These are phyloP conservation scores for Thalia dealbata DNA, from an alignment of 176 grass and related monocot species.

Conservation along the genomic window DNA sequence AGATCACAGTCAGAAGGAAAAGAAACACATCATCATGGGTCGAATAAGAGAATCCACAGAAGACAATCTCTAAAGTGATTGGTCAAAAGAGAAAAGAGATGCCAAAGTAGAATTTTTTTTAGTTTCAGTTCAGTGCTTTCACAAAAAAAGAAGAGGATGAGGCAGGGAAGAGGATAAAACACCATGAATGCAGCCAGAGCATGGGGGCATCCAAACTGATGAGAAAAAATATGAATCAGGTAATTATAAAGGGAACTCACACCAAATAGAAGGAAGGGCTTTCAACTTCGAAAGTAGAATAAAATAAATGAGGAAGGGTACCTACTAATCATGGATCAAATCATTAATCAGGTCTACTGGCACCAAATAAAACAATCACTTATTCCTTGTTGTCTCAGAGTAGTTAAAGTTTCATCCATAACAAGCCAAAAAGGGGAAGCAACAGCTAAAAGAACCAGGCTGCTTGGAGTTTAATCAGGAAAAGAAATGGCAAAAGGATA, in stretches of 20 bases:
- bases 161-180: background rate
- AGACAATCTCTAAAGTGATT: slow-evolving; percentile 2
- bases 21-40: slow-evolving; percentile 1
- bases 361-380: background rate
- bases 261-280: background rate
- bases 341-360: background rate
- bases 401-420: background rate
- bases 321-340: background rate
- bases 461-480: background rate
- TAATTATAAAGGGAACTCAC: background rate
- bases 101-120: slow-evolving; percentile 1
- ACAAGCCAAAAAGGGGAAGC: background rate
- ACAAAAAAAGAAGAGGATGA: background rate
- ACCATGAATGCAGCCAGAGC: background rate
- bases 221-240: background rate
- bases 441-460: background rate
- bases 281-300: background rate
- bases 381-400: background rate
- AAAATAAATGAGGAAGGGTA: background rate
- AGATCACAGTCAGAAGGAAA: background rate
- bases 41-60: background rate
- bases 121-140: background rate
- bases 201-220: background rate
- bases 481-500: too few species aligned
- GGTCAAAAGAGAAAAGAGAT: slow-evolving; percentile 1